Percentiles rank a stretch among this genome's conserved stretches.
phyloP scores from a whole-genome alignment of 805 yeast species.

The Brettanomyces naardenensis region DNA sequence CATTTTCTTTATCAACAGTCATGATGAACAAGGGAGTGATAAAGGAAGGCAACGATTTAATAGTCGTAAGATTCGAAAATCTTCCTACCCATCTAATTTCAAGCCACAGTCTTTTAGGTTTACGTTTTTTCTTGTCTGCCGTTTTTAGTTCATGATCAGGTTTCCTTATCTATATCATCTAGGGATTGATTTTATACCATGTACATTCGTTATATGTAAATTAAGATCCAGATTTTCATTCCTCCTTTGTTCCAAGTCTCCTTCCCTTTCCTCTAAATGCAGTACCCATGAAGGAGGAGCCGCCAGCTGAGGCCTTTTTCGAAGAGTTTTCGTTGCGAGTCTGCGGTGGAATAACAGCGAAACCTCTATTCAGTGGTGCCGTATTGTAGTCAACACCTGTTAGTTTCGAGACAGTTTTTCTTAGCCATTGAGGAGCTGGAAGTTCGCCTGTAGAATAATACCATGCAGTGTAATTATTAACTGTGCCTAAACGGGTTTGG shows the following conservation, averaged over 20 bases:
- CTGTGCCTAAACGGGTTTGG: slow-evolving; percentile 24
- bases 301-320: slow-evolving; percentile 10
- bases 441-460: slow-evolving; percentile 46
- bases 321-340: slow-evolving; percentile 7
- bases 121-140: no score
- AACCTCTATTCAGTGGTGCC: slow-evolving; percentile 19
- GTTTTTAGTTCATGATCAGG: no score
- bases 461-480: slow-evolving; percentile 23
- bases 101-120: no score
- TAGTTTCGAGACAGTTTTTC: slow-evolving; percentile 19
- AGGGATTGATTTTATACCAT: no score
- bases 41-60: no score
- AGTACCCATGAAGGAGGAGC: slow-evolving; percentile 5
- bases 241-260: slow-evolving; percentile 25
- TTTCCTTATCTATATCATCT: no score
- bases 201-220: no score
- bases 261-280: slow-evolving; percentile 31
- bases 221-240: not conserved
- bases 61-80: no score
- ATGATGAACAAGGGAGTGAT: no score
- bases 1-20: not conserved
- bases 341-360: slow-evolving; percentile 14
- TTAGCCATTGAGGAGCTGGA: slow-evolving; percentile 45
- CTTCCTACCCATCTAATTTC: no score
- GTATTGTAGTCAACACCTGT: slow-evolving; percentile 26